Base-by-base conservation (phyloP, 1,139 yeast genomes). In the Casaregolazyma suthepensis region DNA sequence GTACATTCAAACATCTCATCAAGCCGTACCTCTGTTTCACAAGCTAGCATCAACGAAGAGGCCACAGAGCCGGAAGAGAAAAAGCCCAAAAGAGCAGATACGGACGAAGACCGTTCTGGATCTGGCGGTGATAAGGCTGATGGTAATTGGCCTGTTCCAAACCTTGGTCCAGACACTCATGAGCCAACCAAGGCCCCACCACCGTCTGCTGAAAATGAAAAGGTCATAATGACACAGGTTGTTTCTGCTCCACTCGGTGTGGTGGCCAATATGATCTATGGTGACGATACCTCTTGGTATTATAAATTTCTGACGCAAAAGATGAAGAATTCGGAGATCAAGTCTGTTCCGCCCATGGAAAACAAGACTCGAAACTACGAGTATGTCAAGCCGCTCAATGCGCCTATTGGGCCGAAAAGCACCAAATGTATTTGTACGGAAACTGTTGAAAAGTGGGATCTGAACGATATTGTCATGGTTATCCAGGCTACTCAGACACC, bases 371-470 rank as follows among this genome's bases (percentile, higher is more conserved):
- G 99, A 57, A 74, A 76, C 45, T 91, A 85, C 66, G 76, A 78
- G 4, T 94, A 91, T 67, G 77, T 75, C 48, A 91, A 91, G 67
- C 98, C 96, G 2, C 74, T 94, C 57, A 75, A 76, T 55, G 91
- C 85, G 0, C 81, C 96, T 0, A 82, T 94, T 55, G 99, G 99
- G 0, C 99, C 99, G 5, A 93, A 91, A 65, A 96, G 91, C 66
- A 91, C 99, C 2, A 81, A 79, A 61, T 94, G 99, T 72, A 66
- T 78, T 15, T 82, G 89, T 53, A 82, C 83, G 1, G 99, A 94
- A 62, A 76, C 79, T 7, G 71, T 88, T 48, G 83, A 85, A 55
- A 76, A 78, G 48, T 81, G 76, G 70, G 88, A 88, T 65, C 70
- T 83, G 48, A 72, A 76, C 35, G 74, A 71, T 56, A 77, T 85